These are phyloP conservation scores for Macrolepiota fuliginosa DNA, from an alignment of 768 basidiomycete species.

Conservation along the genomic window DNA sequence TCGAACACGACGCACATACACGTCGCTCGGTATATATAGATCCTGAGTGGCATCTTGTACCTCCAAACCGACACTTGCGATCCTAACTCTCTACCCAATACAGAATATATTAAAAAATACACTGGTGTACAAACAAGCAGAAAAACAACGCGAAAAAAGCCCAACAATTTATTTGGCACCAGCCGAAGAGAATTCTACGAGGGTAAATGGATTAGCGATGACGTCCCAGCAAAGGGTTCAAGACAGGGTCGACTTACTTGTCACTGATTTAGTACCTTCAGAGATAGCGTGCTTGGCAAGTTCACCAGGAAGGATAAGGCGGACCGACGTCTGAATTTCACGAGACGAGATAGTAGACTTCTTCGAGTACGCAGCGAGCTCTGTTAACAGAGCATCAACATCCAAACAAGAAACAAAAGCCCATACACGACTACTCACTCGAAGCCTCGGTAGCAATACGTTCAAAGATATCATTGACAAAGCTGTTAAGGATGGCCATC, in stretches of 20 bases:
- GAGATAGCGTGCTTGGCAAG: constrained; percentile 98
- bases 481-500: constrained; percentile 89
- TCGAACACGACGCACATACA: too few relatives aligned
- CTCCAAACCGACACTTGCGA: constrained; percentile 15
- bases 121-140: constrained; percentile 8
- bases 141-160: neutral
- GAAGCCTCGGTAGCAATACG: constrained; percentile 89
- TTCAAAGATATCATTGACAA: constrained; percentile 94
- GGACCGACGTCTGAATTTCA: constrained; percentile 96
- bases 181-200: constrained; percentile 17
- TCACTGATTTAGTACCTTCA: constrained; percentile 73
- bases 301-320: constrained; percentile 94
- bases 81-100: constrained; percentile 1
- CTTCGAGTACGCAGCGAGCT: constrained; percentile 97
- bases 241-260: constrained; percentile 35
- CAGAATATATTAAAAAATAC: constrained; percentile 12
- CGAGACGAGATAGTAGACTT: constrained; percentile 98
- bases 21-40: too few relatives aligned
- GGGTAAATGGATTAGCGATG: neutral
- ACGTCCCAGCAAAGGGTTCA: neutral
- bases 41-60: constrained; percentile 56
- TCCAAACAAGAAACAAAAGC: constrained; percentile 42
- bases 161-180: constrained; percentile 14
- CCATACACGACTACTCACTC: constrained; percentile 43
- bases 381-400: constrained; percentile 40